phyloP scores from a whole-genome alignment of 225 moss, liverwort and hornwort species.

The Straminergon stramineum region DNA sequence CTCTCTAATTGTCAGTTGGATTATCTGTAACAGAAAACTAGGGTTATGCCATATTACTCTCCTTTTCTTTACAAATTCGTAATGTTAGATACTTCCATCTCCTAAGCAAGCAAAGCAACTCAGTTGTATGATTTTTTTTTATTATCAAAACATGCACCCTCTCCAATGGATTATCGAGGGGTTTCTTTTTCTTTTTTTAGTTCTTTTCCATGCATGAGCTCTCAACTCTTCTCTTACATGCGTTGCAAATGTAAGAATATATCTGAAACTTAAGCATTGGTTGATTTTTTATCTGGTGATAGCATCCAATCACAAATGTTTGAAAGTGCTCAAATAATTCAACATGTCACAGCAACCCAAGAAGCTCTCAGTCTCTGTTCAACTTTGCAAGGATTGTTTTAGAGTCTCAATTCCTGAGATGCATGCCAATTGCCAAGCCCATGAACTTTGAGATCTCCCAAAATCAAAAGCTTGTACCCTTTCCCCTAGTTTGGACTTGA shows the following conservation, averaged over 20 bases:
- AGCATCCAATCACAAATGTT: background rate
- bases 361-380: background rate
- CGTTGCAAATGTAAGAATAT: background rate
- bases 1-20: background rate
- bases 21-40: background rate
- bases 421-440: background rate
- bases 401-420: background rate
- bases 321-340: background rate
- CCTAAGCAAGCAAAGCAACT: background rate
- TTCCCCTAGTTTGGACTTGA: background rate
- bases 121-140: background rate
- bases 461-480: background rate
- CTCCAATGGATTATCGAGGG: background rate
- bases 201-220: background rate
- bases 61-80: background rate
- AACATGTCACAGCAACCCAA: slow-evolving; percentile 18
- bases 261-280: too few species aligned
- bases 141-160: background rate
- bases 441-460: background rate
- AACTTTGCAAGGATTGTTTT: background rate
- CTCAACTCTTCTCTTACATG: background rate
- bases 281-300: background rate
- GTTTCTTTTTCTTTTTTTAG: background rate
- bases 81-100: background rate
- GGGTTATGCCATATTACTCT: background rate